Evolutionary conservation across 2,329 filamentous ascomycete genomes (phyloP), one percentile per base, ranked within the genome.

Genomic region (Ophiostoma triangulosporum): DNA sequence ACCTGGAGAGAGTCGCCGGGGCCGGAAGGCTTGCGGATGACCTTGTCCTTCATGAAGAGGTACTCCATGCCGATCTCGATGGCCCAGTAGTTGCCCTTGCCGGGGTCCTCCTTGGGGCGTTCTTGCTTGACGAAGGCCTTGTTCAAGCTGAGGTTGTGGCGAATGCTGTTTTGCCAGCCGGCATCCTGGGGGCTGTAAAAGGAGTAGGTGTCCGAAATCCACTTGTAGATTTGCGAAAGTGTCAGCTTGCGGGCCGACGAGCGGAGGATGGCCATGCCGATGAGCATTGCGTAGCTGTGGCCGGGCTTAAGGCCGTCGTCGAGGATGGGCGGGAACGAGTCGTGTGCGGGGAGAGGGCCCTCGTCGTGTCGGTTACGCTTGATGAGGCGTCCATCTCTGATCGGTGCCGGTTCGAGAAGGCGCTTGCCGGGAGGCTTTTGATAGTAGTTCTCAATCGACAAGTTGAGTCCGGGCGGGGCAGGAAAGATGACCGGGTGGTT

Each of bases 111-210:
- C 73, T 97, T 97, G 54, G 90, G 89, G 56, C 93, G 80, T 68
- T 96, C 90, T 64, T 95, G 86, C 71, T 97, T 97, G 65, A 90
- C 83, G 64, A 97, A 97, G 48, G 87, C 88, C 70, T 97, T 97
- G 75, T 96, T 95, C 45, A 98, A 75, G 64, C 90, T 96, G 32
- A 98, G 80, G 62, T 98, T 98, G 69, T 98, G 93, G 32, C 93
- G 86, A 66, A 98, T 98, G 71, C 93, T 97, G 69, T 98, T 98
- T 69, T 97, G 91, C 93, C 93, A 98, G 58, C 93, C 91, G 11
- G 86, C 82, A 62, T 96, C 89, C 54, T 83, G 79, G 43, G 81
- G 78, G 60, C 80, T 83, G 72, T 97, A 98, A 69, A 91, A 96
- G 5, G 80, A 83, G 66, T 86, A 97, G 17, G 84, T 90, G 65